Base-by-base conservation (phyloP, 139 green algal genomes). In the Chlorella sorokiniana region DNA sequence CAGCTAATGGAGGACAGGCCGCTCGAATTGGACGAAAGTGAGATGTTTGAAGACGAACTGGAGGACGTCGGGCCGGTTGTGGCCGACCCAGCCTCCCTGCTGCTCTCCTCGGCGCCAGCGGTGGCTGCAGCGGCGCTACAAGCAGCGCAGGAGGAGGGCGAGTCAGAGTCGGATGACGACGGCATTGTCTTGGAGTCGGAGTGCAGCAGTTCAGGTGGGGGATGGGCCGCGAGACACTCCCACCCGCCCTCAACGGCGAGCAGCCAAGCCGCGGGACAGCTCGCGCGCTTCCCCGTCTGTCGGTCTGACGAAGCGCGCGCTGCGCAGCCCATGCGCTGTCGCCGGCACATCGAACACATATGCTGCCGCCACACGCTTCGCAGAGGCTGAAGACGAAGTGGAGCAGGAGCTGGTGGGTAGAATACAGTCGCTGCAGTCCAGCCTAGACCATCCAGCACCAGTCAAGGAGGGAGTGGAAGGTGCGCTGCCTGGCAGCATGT, bases 1-100 rank as follows among this genome's bases (percentile, higher is more conserved):
- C 51, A 67, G 23, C 7, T 69, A 11, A 29, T 44, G 33, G 10
- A 31, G 4, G 48, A 67, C 2, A 22, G n/a, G 1, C 8, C 73
- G 2, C 70, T 85, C 37, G 80, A 85, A 63, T 69, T 85, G 18
- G 80, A 85, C 2, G 80, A 85, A 48, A 81, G 69, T 54, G 54
- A 85, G 27, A 29, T 85, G 10, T 85, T 85, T 45, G 80, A 84
- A 14, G 41, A 80, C 25, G 61, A 81, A 0, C 11, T 33, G 44
- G 38, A 56, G 29, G 52, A 54, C 61, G 52, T 74, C 31, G 41
- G 35, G 23, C 40, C 27, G 31, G 37, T 6, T 33, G 37, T 25
- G 23, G 68, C 25, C 29, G 9, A 27, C 27, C 18, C 65, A 18
- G 42, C 38, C 10, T 20, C n/a, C 40, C 40, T 22, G 22, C 52